phyloP scores from a whole-genome alignment of 441 rosid species.

The Dalechampia spathulata region DNA sequence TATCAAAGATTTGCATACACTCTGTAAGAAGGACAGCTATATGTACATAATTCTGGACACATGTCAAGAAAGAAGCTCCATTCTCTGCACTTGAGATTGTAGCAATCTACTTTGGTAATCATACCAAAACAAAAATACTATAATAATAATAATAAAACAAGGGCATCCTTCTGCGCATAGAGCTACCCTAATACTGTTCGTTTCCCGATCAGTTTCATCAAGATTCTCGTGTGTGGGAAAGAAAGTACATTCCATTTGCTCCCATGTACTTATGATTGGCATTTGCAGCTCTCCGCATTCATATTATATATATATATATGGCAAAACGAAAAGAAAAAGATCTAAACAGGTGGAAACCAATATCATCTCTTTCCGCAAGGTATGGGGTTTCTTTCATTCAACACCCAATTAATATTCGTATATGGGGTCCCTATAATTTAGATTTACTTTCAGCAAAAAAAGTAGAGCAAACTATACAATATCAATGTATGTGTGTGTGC shows the following conservation, averaged over 20 bases:
- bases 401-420: conserved; percentile 13
- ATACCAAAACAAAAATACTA: too few species aligned
- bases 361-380: conserved; percentile 10
- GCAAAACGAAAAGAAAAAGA: conserved; percentile 3
- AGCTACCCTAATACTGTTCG: not conserved
- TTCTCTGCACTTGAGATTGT: conserved; percentile 13
- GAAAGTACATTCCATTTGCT: conserved; percentile 27
- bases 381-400: conserved; percentile 27
- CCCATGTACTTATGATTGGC: conserved; percentile 28
- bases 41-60: conserved; percentile 3
- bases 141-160: too few species aligned
- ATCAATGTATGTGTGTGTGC: too few species aligned
- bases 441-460: not conserved
- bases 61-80: conserved; percentile 5
- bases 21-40: conserved; percentile 7
- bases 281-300: not conserved
- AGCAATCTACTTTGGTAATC: conserved; percentile 17
- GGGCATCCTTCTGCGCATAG: not conserved
- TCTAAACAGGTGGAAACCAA: conserved; percentile 18
- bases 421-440: conserved; percentile 1
- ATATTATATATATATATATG: not conserved
- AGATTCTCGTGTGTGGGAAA: conserved; percentile 14
- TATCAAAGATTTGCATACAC: not conserved
- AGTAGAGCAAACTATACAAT: too few species aligned
- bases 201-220: conserved; percentile 22